Conservation (phyloP, 179 eudicot species). For the Beta lomatogona region DNA sequence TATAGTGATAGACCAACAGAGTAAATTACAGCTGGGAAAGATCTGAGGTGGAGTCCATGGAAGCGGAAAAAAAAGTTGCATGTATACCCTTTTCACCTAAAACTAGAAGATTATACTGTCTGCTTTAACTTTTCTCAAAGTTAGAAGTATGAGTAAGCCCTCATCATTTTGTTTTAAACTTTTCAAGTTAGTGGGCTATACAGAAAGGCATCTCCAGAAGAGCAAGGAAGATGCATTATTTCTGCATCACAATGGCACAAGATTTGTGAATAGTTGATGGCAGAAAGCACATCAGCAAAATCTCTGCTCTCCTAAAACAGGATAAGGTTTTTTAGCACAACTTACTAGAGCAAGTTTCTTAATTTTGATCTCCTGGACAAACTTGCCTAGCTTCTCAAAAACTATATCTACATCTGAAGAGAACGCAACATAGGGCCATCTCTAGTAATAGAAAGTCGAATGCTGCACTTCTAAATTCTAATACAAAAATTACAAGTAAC, state of each 20-base stretch:
- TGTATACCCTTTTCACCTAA: conserved; percentile 4
- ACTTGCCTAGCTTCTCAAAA: background rate
- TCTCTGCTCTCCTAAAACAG: background rate
- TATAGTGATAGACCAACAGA: background rate
- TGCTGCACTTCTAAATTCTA: background rate
- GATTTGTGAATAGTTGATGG: background rate
- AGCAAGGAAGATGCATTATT: background rate
- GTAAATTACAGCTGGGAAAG: conserved; percentile 1
- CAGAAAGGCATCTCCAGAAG: background rate
- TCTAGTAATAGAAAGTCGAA: background rate
- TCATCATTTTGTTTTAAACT: conserved; percentile 21
- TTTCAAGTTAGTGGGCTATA: conserved; percentile 26
- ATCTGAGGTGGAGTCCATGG: conserved; percentile 23
- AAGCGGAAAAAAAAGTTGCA: conserved; percentile 9
- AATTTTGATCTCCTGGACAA: background rate
- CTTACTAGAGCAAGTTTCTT: background rate
- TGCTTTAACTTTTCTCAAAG: conserved; percentile 16
- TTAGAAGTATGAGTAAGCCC: conserved; percentile 25
- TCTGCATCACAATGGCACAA: background rate
- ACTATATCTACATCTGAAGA: background rate
- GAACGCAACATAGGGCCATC: background rate
- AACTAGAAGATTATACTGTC: conserved; percentile 18
- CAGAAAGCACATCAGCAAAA: background rate
- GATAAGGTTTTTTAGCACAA: too few species aligned
- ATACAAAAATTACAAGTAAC: too few species aligned